Percentiles rank a stretch among this genome's conserved stretches.
Evolutionary conservation across 2,329 filamentous ascomycete genomes (phyloP).

Genomic region (Cylindrodendrum hubeiense): DNA sequence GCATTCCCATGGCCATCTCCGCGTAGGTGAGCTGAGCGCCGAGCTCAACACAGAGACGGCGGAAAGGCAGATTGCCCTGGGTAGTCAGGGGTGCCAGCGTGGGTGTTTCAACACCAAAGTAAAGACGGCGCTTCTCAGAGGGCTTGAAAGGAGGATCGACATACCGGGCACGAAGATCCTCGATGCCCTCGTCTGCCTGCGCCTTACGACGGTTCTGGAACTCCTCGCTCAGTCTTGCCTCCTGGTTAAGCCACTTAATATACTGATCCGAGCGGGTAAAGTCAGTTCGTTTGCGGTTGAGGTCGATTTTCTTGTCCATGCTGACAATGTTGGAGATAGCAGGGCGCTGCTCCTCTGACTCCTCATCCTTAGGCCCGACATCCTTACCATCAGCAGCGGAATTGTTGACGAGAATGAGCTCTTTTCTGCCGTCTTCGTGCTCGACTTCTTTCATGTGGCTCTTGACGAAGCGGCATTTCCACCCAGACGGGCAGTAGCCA

Average conservation of each 20-base stretch:
- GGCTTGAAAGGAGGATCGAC: slow-evolving; percentile 89
- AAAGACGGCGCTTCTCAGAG: slow-evolving; percentile 93
- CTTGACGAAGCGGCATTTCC: slow-evolving; percentile 92
- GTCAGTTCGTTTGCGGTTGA: slow-evolving; percentile 78
- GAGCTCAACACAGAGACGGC: slow-evolving; percentile 87
- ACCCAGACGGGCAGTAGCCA: slow-evolving; percentile 85
- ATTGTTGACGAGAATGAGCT: slow-evolving; percentile 75
- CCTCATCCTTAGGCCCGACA: slow-evolving; percentile 50
- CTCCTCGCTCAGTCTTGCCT: slow-evolving; percentile 57
- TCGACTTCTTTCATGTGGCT: slow-evolving; percentile 89
- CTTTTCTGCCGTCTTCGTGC: slow-evolving; percentile 82
- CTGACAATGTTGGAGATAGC: slow-evolving; percentile 83
- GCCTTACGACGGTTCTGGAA: slow-evolving; percentile 57
- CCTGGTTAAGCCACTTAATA: slow-evolving; percentile 80
- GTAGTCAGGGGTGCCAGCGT: slow-evolving; percentile 95
- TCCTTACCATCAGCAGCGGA: slow-evolving; percentile 42
- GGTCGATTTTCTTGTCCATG: slow-evolving; percentile 76
- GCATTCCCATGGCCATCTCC: slow-evolving; percentile 96
- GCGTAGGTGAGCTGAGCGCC: slow-evolving; percentile 96
- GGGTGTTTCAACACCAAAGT: slow-evolving; percentile 94
- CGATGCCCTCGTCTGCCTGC: slow-evolving; percentile 57
- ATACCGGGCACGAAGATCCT: slow-evolving; percentile 84
- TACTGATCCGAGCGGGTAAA: slow-evolving; percentile 83
- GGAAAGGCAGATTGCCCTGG: slow-evolving; percentile 95
- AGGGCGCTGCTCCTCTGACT: slow-evolving; percentile 65